Evolutionary conservation across 805 yeast genomes (phyloP).

Genomic region (Pichia gijzeniarum): DNA sequence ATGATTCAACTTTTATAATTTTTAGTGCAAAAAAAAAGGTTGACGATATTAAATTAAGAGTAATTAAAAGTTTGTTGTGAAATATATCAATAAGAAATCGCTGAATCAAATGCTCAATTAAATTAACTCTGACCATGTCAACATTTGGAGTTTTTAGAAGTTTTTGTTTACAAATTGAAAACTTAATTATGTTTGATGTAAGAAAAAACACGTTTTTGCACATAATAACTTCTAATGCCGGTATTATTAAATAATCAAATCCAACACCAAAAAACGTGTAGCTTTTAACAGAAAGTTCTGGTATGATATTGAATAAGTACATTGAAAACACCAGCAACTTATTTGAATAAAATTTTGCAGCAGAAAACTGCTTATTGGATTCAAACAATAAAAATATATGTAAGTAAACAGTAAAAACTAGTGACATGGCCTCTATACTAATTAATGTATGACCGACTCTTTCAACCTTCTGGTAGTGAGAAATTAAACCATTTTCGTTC

Average conservation of each 20-base stretch:
- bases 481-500: conserved; percentile 15
- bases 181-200: conserved; percentile 25
- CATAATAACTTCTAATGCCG: conserved; percentile 31
- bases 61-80: conserved; percentile 30
- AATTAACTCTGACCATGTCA: not conserved
- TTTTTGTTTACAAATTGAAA: conserved; percentile 11
- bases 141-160: conserved; percentile 10
- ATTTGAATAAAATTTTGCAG: conserved; percentile 34
- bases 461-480: conserved; percentile 17
- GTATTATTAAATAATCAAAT: conserved; percentile 35
- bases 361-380: conserved; percentile 24
- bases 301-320: conserved; percentile 32
- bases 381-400: conserved; percentile 36
- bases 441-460: conserved; percentile 18
- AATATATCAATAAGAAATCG: not conserved
- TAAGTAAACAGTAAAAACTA: conserved; percentile 35
- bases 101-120: not conserved
- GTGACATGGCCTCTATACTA: conserved; percentile 26
- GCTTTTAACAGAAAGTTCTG: conserved; percentile 29
- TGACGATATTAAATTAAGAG: conserved; percentile 40
- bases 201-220: conserved; percentile 29
- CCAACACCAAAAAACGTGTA: conserved; percentile 28
- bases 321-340: conserved; percentile 28
- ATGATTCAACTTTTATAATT: conserved; percentile 49
- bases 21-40: conserved; percentile 65